These are phyloP conservation scores for Rhododendron kiyosumense DNA, from an alignment of 148 eudicot genomes.

Conservation along the genomic window DNA sequence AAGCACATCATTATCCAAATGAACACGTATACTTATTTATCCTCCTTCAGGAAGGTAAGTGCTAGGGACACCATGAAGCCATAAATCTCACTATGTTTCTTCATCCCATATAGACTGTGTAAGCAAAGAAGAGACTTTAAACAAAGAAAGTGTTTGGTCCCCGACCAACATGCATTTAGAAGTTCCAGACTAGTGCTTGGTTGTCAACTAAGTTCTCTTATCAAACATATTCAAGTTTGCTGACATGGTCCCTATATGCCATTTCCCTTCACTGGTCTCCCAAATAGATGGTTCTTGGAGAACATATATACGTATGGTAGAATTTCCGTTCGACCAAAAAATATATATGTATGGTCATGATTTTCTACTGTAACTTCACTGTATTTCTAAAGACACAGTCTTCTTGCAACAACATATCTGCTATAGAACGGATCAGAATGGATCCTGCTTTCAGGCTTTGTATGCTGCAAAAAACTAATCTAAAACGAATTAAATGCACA, in stretches of 20 bases:
- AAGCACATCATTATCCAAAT: neutral
- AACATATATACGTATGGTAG: neutral
- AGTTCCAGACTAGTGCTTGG: neutral
- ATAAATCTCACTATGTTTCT: neutral
- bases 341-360: neutral
- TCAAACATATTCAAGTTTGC: neutral
- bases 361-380: neutral
- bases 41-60: neutral
- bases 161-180: neutral
- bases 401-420: neutral
- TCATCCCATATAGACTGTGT: neutral
- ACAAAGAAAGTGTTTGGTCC: neutral
- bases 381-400: neutral
- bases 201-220: neutral
- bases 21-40: neutral
- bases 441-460: neutral
- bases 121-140: neutral
- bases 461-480: neutral
- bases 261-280: neutral
- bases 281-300: neutral
- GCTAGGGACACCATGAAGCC: neutral
- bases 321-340: no score
- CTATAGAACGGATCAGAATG: neutral
- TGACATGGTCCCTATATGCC: neutral
- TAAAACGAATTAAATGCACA: neutral